These are phyloP conservation scores for Ilex asprella DNA, from an alignment of 257 asterid species.

Conservation along the genomic window DNA sequence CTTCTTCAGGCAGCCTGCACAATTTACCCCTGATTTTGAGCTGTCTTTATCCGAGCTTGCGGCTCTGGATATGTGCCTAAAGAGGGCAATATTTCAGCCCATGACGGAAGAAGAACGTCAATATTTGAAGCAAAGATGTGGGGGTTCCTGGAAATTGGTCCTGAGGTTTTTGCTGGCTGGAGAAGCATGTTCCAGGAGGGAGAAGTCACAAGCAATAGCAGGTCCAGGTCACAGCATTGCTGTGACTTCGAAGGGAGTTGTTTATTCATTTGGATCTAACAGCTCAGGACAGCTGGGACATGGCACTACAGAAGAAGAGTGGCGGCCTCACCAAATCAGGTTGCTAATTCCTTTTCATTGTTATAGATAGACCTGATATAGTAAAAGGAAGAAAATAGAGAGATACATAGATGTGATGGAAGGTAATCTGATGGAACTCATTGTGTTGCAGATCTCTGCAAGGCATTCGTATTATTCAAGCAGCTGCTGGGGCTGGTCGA, in stretches of 20 bases:
- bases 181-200: conserved; percentile 84
- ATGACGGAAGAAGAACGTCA: conserved; percentile 58
- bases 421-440: conserved; percentile 20
- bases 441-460: conserved; percentile 68
- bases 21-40: conserved; percentile 65
- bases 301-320: conserved; percentile 73
- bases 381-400: conserved; percentile 6
- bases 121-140: conserved; percentile 63
- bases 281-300: conserved; percentile 94
- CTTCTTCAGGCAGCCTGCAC: conserved; percentile 87
- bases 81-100: conserved; percentile 85
- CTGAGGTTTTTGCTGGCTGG: conserved; percentile 88
- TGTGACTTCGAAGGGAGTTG: conserved; percentile 81
- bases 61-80: conserved; percentile 93
- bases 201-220: conserved; percentile 91
- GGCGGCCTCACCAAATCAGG: conserved; percentile 77
- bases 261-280: conserved; percentile 83
- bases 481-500: conserved; percentile 90
- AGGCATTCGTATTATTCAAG: conserved; percentile 86
- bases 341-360: conserved; percentile 15
- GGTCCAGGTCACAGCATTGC: conserved; percentile 99
- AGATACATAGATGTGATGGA: conserved; percentile 1
- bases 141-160: conserved; percentile 96
- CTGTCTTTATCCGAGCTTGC: conserved; percentile 97
- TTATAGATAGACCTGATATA: conserved; percentile 6